A percentile compares a stretch with the other conserved stretches of the same genome.
phyloP scores from a whole-genome alignment of 2,329 filamentous ascomycete species.

The Epichloe bromicola region DNA sequence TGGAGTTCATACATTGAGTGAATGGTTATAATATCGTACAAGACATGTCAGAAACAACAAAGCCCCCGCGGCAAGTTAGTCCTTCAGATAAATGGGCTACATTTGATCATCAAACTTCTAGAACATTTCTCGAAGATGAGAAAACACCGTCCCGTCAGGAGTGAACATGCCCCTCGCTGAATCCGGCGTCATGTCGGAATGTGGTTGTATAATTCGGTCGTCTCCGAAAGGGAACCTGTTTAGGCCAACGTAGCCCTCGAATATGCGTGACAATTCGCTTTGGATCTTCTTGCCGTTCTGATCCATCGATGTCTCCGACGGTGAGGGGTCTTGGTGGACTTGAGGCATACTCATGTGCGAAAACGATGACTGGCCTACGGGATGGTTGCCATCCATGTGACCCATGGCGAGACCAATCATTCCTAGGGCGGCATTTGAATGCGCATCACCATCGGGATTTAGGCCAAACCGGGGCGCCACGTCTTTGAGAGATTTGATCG shows the following conservation, averaged over 20 bases:
- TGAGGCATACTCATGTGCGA: conserved; percentile 16
- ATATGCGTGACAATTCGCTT: conserved; percentile 38
- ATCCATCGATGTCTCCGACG: conserved; percentile 9
- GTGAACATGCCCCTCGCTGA: conserved; percentile 9
- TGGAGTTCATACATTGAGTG: not conserved
- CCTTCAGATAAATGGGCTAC: too few species aligned
- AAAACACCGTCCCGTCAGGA: conserved; percentile 21
- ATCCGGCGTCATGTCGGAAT: conserved; percentile 12
- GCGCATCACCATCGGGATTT: conserved; percentile 32
- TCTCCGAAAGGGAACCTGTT: conserved; percentile 20
- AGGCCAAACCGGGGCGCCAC: conserved; percentile 58
- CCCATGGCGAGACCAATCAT: conserved; percentile 40
- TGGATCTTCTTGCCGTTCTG: conserved; percentile 38
- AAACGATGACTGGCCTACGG: conserved; percentile 14
- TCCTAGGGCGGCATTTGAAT: conserved; percentile 37
- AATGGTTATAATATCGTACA: not conserved
- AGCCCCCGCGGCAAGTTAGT: not conserved
- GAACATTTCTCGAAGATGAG: conserved; percentile 26
- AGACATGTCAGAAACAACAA: not conserved
- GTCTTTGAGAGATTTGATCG: conserved; percentile 56
- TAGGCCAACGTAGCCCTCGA: conserved; percentile 25
- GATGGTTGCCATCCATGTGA: conserved; percentile 15
- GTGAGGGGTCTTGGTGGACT: not conserved
- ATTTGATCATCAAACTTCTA: conserved; percentile 7
- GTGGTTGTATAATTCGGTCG: conserved; percentile 12